Conservation (phyloP, 495 filamentous ascomycete species). For the Penicillium roqueforti region DNA sequence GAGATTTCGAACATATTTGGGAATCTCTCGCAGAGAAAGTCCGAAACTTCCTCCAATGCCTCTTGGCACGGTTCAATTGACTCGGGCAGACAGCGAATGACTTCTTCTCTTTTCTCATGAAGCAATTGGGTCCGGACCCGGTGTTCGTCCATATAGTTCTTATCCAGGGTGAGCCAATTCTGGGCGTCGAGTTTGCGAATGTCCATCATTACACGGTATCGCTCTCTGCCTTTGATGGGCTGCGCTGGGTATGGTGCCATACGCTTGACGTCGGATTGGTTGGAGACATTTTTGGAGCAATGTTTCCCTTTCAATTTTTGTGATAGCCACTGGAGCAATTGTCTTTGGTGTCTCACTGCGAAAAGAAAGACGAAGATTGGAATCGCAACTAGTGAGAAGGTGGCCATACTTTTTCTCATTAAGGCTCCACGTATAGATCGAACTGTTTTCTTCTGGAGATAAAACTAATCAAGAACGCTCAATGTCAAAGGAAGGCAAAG, state of each 20-base stretch:
- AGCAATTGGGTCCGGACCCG: conserved; percentile 42
- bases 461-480: neutral
- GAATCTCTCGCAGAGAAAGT: conserved; percentile 48
- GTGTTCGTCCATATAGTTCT: conserved; percentile 49
- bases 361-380: conserved; percentile 39
- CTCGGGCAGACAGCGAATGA: conserved; percentile 48
- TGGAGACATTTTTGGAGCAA: conserved; percentile 8
- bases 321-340: conserved; percentile 21
- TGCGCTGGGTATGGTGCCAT: conserved; percentile 43
- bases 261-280: conserved; percentile 33
- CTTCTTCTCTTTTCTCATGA: conserved; percentile 35
- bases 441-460: neutral
- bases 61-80: conserved; percentile 50
- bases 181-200: conserved; percentile 46
- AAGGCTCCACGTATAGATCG: neutral
- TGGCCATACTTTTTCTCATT: conserved; percentile 32
- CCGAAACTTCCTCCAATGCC: conserved; percentile 45
- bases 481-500: conserved; percentile 9
- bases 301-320: conserved; percentile 8
- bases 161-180: conserved; percentile 55
- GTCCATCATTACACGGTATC: conserved; percentile 53
- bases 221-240: conserved; percentile 42
- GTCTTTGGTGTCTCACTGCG: conserved; percentile 42
- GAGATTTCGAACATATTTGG: conserved; percentile 42
- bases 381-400: conserved; percentile 33